Base-by-base conservation (phyloP, 192 early-diverging fungal genomes). In the Borealophlyctis nickersoniae region DNA sequence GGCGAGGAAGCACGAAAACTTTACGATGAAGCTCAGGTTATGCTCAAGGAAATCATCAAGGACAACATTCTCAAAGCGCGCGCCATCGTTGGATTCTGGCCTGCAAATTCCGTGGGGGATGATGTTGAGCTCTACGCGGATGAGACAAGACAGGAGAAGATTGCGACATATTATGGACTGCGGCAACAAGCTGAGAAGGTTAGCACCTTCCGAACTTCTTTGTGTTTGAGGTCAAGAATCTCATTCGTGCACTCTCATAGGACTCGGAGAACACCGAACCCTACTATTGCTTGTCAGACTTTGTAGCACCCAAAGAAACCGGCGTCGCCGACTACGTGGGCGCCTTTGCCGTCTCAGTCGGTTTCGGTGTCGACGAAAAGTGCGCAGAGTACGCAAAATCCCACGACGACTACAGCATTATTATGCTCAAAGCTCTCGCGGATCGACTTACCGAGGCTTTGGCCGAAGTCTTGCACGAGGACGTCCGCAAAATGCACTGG, bases 391-490 rank as follows among this genome's bases (percentile, higher is more conserved):
- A 88, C 66, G 85, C 90, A 55, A 74, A 73, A 0, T 86, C 87
- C 52, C 87, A 89, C 59, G 94, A 97, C 75, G 94, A 97, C 75
- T 97, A 92, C 77, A 83, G 77, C 31, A 83, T 87, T 52, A 97
- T 97, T 69, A 94, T 97, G 94, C 86, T 90, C 66, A 97, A 97
- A 75, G 92, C 93, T 0, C 77, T 97, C 30, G 94, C 94, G 4
- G 94, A 97, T 73, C 90, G 94, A 64, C 76, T 97, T 52, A 93
- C 92, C 1, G 94, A 97, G 70, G 93, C 91, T 0, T 82, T 93
- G 63, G 92, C 94, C 7, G 94, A 97, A 71, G 81, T 87, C 57
- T 71, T 97, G 39, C 94, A 97, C 73, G 89, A 91, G 62, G 86
- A 91, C 63, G 85, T 95, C 56, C 88, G 94, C n/a, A 88, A 86